Conservation (phyloP, 768 basidiomycete species). For the Rhizopogon salebrosus region DNA sequence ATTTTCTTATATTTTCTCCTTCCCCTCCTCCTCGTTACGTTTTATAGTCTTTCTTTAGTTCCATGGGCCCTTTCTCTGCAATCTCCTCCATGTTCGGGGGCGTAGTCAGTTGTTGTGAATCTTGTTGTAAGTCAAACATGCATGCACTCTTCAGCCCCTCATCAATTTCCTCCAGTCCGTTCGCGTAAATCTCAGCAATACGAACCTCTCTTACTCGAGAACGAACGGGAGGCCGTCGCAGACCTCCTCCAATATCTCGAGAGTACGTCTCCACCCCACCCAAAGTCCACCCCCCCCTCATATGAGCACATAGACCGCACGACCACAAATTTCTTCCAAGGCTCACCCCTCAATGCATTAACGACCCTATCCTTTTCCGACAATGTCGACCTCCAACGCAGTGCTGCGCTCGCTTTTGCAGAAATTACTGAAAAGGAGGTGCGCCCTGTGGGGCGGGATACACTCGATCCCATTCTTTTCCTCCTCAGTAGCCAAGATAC, state of each 20-base stretch:
- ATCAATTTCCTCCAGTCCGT: constrained; percentile 47
- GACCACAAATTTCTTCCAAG: constrained; percentile 97
- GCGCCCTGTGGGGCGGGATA: constrained; percentile 92
- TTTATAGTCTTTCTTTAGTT: neutral
- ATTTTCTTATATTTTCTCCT: constrained; percentile 11
- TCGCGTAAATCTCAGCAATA: constrained; percentile 83
- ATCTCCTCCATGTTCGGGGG: constrained; percentile 46
- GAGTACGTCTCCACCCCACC: constrained; percentile 49
- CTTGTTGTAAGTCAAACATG: constrained; percentile 54
- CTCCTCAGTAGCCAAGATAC: constrained; percentile 96
- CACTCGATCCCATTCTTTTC: constrained; percentile 96
- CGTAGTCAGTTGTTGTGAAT: constrained; percentile 79
- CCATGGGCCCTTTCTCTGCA: neutral
- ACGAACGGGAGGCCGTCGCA: constrained; percentile 96
- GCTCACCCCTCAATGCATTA: constrained; percentile 85
- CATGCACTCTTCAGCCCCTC: constrained; percentile 4
- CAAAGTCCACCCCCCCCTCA: constrained; percentile 3
- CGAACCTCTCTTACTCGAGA: constrained; percentile 82
- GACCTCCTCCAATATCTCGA: constrained; percentile 96
- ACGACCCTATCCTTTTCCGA: constrained; percentile 98
- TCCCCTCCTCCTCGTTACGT: constrained; percentile 6
- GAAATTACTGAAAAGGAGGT: constrained; percentile 99
- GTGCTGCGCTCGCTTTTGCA: constrained; percentile 95
- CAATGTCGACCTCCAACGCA: constrained; percentile 97
- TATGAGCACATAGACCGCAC: constrained; percentile 69